A percentile compares a stretch with the other conserved stretches of the same genome.
Evolutionary conservation across 1,284 basidiomycete genomes (phyloP).

Genomic region (Gymnopus androsaceus): DNA sequence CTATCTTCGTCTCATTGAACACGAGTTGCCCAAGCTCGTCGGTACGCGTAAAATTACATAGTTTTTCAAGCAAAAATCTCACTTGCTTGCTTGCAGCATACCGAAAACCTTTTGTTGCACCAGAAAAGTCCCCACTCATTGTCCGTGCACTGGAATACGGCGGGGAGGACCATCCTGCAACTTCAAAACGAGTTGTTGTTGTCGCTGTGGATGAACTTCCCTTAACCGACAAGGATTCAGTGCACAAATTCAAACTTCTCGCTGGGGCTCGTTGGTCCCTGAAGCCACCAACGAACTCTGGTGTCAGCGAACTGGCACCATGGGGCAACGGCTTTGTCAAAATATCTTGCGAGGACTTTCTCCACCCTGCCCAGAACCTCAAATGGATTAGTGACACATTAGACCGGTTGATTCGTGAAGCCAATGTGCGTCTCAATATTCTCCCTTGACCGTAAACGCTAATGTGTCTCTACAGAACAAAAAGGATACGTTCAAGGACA

Average conservation of each 20-base stretch:
- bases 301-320: conserved; percentile 44
- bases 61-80: not conserved
- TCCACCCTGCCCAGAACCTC: conserved; percentile 76
- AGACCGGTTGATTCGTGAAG: conserved; percentile 69
- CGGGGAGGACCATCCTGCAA: conserved; percentile 71
- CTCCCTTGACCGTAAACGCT: not conserved
- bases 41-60: conserved; percentile 52
- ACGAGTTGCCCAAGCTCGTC: conserved; percentile 80
- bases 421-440: conserved; percentile 64
- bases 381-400: conserved; percentile 85
- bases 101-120: conserved; percentile 74
- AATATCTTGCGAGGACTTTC: conserved; percentile 84
- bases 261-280: conserved; percentile 84
- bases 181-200: conserved; percentile 70
- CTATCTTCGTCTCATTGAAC: conserved; percentile 80
- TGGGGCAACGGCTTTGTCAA: conserved; percentile 79
- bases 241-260: conserved; percentile 80
- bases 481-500: conserved; percentile 53
- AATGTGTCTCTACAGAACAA: conserved; percentile 11
- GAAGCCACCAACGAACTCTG: conserved; percentile 68
- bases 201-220: conserved; percentile 74
- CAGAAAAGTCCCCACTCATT: conserved; percentile 61
- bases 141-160: conserved; percentile 78
- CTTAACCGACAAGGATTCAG: conserved; percentile 57
- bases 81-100: conserved; percentile 51